Conservation (phyloP, 768 basidiomycete species). For the Butyriboletus loyo region DNA sequence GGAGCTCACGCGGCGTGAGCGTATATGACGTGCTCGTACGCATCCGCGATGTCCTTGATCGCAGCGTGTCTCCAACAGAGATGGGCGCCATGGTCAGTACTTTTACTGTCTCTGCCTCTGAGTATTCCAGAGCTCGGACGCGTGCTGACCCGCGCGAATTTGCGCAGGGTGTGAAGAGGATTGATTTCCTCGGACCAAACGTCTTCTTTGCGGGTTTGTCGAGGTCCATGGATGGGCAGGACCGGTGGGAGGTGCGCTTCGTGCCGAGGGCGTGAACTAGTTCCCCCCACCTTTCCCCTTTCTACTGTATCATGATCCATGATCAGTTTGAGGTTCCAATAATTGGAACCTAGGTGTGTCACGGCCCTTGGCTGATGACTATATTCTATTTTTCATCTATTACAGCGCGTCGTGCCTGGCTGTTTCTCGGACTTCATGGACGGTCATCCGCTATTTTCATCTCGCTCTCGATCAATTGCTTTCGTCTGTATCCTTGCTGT, state of each 20-base stretch:
- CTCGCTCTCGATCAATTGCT: background rate
- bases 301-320: constrained; percentile 4
- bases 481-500: constrained; percentile 13
- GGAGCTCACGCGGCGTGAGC: constrained; percentile 26
- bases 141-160: constrained; percentile 33
- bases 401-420: background rate
- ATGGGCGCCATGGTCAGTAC: constrained; percentile 24
- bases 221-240: constrained; percentile 23
- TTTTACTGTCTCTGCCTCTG: constrained; percentile 20
- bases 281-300: no score
- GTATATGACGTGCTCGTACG: constrained; percentile 27
- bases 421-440: constrained; percentile 15
- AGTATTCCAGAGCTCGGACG: constrained; percentile 29
- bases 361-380: background rate
- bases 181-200: constrained; percentile 36
- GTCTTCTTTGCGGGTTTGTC: constrained; percentile 32
- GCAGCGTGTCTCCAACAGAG: constrained; percentile 24
- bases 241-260: constrained; percentile 31
- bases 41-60: constrained; percentile 28
- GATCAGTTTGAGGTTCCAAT: constrained; percentile 12
- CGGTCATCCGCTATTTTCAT: constrained; percentile 4
- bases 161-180: constrained; percentile 38
- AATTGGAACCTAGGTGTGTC: constrained; percentile 9
- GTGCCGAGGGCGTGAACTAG: constrained; percentile 12
- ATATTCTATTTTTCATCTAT: constrained; percentile 21